These are phyloP conservation scores for Beverwykella pulmonaria DNA, from an alignment of 495 filamentous ascomycete genomes.

Conservation along the genomic window DNA sequence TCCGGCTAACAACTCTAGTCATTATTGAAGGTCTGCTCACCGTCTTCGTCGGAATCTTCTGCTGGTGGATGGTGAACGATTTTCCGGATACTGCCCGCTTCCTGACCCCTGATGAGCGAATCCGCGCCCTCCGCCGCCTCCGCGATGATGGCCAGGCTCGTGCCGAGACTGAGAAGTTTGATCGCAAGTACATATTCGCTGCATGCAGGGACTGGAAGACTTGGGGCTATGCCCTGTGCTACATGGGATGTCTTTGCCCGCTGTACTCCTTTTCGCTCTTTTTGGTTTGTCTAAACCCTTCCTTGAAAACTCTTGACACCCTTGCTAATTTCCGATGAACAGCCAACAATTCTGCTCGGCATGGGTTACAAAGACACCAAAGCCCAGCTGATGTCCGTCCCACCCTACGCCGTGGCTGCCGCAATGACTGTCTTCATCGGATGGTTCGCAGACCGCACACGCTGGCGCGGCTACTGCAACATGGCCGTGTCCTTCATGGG, in stretches of 20 bases:
- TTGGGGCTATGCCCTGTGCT: conserved; percentile 57
- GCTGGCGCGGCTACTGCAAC: conserved; percentile 79
- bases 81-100: conserved; percentile 85
- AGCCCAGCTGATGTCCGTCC: conserved; percentile 82
- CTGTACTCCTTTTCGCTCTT: conserved; percentile 81
- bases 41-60: conserved; percentile 69
- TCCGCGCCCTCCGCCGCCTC: conserved; percentile 72
- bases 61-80: conserved; percentile 87
- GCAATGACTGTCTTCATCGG: conserved; percentile 75
- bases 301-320: conserved; percentile 35
- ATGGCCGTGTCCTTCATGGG: conserved; percentile 71
- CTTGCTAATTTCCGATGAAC: conserved; percentile 68
- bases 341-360: conserved; percentile 74
- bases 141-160: conserved; percentile 75
- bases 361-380: conserved; percentile 70
- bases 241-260: conserved; percentile 54
- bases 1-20: conserved; percentile 43
- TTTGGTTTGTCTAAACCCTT: conserved; percentile 28
- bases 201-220: conserved; percentile 87
- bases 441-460: conserved; percentile 76
- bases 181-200: conserved; percentile 72
- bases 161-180: conserved; percentile 78
- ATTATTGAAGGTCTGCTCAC: conserved; percentile 75
- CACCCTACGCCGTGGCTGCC: conserved; percentile 82
- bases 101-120: conserved; percentile 69